Evolutionary conservation across 2,329 filamentous ascomycete genomes (phyloP).

Genomic region (Lachnellula subtilissima): DNA sequence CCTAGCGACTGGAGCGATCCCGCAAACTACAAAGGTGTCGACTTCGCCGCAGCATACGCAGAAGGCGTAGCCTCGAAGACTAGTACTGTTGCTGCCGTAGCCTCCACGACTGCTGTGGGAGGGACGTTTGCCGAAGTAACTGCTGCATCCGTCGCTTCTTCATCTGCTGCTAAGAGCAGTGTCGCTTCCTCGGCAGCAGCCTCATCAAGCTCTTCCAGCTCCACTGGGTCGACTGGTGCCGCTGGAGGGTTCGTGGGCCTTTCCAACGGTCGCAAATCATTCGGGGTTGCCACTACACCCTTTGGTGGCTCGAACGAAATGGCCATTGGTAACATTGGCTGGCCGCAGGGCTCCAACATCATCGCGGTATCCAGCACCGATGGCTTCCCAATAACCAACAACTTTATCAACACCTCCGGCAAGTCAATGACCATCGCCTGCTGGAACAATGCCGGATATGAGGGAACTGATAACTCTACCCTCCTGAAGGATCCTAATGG

Average conservation of each 20-base stretch:
- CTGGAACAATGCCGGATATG: slow-evolving; percentile 25
- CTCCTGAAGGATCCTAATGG: too few relatives aligned
- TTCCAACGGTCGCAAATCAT: slow-evolving; percentile 16
- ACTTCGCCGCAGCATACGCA: slow-evolving; percentile 25
- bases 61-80: slow-evolving; percentile 14
- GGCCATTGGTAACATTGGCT: slow-evolving; percentile 21
- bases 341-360: slow-evolving; percentile 26
- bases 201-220: not conserved
- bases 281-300: slow-evolving; percentile 12
- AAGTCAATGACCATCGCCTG: slow-evolving; percentile 19
- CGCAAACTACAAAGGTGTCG: slow-evolving; percentile 17
- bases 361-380: slow-evolving; percentile 19
- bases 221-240: not conserved
- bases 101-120: slow-evolving; percentile 2
- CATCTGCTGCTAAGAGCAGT: slow-evolving; percentile 2
- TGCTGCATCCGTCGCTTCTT: not conserved
- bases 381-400: slow-evolving; percentile 22
- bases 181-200: not conserved
- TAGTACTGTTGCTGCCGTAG: not conserved
- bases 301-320: slow-evolving; percentile 8
- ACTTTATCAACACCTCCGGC: slow-evolving; percentile 22
- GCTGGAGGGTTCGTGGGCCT: slow-evolving; percentile 18
- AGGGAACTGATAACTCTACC: not conserved
- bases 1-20: slow-evolving; percentile 23
- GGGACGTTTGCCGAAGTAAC: slow-evolving; percentile 3